Conservation (phyloP, 176 grass and related monocot species). For the Chrysopogon serrulatus region DNA sequence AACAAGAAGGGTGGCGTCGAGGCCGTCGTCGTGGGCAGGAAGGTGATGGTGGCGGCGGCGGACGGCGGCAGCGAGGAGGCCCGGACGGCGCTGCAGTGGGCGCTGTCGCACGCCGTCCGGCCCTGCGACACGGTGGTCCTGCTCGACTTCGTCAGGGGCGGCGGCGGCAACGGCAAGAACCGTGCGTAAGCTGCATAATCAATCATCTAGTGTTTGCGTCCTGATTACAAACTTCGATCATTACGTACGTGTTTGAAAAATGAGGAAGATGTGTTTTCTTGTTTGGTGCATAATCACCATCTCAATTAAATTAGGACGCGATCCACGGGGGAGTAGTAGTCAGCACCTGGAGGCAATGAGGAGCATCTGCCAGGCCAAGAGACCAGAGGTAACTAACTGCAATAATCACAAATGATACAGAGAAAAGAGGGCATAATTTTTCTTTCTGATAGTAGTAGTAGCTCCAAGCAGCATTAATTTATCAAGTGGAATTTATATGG, state of each 20-base stretch:
- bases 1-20: background rate
- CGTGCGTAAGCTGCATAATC: slow-evolving; percentile 13
- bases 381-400: slow-evolving; percentile 65
- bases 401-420: no score
- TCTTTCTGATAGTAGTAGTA: background rate
- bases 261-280: background rate
- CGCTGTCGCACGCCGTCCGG: slow-evolving; percentile 67
- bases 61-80: slow-evolving; percentile 49
- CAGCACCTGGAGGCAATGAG: slow-evolving; percentile 60
- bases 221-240: background rate
- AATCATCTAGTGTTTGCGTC: background rate
- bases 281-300: background rate
- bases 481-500: background rate
- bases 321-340: slow-evolving; percentile 26
- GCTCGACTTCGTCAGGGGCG: slow-evolving; percentile 40
- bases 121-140: slow-evolving; percentile 59
- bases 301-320: slow-evolving; percentile 8
- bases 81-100: slow-evolving; percentile 67
- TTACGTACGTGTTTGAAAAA: background rate
- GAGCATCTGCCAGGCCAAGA: slow-evolving; percentile 72
- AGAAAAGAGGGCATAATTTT: background rate
- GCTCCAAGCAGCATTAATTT: background rate
- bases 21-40: slow-evolving; percentile 21
- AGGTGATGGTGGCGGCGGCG: slow-evolving; percentile 63
- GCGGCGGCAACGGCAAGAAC: slow-evolving; percentile 20